Evolutionary conservation across 2,329 filamentous ascomycete genomes (phyloP), one percentile per base, ranked within the genome.

Genomic region (Magnaporthiopsis rhizophila): DNA sequence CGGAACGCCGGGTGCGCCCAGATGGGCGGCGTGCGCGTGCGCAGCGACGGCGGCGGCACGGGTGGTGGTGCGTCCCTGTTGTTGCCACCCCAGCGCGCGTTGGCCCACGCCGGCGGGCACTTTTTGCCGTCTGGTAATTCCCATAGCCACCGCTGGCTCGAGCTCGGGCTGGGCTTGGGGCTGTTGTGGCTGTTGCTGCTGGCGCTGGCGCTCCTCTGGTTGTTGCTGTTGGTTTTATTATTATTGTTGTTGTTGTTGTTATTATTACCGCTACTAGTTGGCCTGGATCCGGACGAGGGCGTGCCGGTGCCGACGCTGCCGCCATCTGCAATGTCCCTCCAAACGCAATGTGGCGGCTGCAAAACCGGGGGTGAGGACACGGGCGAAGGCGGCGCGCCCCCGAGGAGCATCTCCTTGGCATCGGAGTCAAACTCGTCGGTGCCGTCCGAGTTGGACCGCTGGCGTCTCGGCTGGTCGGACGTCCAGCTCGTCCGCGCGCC

Each of bases 391-490:
- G 18, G 13, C 6, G 24, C 57, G 57, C 28, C 28, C 2, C 57
- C 57, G 18, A 62, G 62, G 9, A 63, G 62, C 62, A 59, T 63
- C 62, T 63, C 62, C 32, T 63, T 63, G 56, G 59, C 62, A 5
- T 58, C 61, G 24, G 53, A 32, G 3, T 62, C 61, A 3, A 45
- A 61, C 38, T 53, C 60, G 60, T 45, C 34, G 24, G 50, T 62
- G 28, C 38, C 61, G 24, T n/a, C 28, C 15, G 38, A 26, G 61
- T 30, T 34, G 26, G 45, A 28, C 15, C 45, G 61, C 30, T 34
- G 61, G 26, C 50, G 45, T 8, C 57, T 32, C 57, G 30, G 12
- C 57, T 26, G 57, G 24, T 50, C 61, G 30, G 38, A 34, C 21
- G 11, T 28, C 61, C 45, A 62, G 26, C 30, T 38, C 1, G 60